Percentiles rank a stretch among this genome's conserved stretches.
Conservation (phyloP, 257 asterid species). For the Solanum peruvianum region DNA sequence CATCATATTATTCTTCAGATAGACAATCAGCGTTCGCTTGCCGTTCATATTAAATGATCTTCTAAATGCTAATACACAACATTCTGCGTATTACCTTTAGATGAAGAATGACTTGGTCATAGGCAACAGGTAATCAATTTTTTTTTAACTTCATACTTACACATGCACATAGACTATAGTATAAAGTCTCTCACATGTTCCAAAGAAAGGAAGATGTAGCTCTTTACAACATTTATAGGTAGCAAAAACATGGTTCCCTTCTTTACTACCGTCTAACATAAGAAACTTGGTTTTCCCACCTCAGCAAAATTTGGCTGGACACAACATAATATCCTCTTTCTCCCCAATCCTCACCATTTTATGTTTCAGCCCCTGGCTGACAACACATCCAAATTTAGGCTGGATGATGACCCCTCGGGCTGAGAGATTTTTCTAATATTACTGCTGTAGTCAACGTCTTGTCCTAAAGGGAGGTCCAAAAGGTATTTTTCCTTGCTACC, state of each 20-base stretch:
- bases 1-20: neutral
- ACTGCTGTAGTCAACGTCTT: constrained; percentile 16
- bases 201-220: neutral
- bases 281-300: neutral
- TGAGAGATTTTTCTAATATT: constrained; percentile 30
- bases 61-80: neutral
- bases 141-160: neutral
- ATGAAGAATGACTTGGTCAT: neutral
- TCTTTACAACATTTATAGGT: neutral
- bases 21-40: neutral
- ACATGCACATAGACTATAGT: neutral
- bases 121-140: neutral
- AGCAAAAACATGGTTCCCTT: too few species aligned
- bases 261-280: neutral
- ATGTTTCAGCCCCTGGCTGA: constrained; percentile 57
- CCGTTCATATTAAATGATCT: neutral
- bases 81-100: neutral
- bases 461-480: constrained; percentile 17
- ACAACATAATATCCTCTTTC: neutral
- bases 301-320: neutral
- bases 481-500: constrained; percentile 34
- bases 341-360: neutral
- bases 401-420: constrained; percentile 19
- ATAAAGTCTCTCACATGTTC: neutral
- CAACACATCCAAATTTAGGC: constrained; percentile 53